Percentiles rank a stretch among this genome's conserved stretches.
Evolutionary conservation across 192 early-diverging fungal species (phyloP).

Genomic region (Funneliformis geosporum): DNA sequence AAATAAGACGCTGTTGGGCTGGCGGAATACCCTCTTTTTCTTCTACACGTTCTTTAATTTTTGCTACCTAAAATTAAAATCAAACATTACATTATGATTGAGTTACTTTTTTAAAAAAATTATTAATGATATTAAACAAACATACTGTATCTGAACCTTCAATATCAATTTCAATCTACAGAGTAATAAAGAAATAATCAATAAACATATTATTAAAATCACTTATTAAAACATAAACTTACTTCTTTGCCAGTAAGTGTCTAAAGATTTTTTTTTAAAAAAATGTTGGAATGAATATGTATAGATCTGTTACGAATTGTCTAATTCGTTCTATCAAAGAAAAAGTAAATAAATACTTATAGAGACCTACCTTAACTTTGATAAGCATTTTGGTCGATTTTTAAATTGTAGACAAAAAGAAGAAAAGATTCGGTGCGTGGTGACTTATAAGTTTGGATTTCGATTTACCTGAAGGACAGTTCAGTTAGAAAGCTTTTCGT

Average conservation of each 20-base stretch:
- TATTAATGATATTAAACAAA: not conserved
- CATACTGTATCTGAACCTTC: constrained; percentile 71
- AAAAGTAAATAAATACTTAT: constrained; percentile 23
- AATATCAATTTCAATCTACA: constrained; percentile 89
- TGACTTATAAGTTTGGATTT: not conserved
- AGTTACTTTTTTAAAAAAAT: too few species aligned
- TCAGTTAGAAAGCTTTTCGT: not conserved
- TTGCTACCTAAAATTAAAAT: constrained; percentile 56
- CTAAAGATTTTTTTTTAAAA: constrained; percentile 42
- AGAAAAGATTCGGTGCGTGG: not conserved
- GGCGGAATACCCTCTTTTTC: constrained; percentile 98
- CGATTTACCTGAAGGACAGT: too few species aligned
- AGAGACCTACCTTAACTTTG: constrained; percentile 80
- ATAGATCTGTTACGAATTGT: not conserved
- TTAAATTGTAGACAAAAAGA: not conserved
- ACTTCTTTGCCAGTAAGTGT: constrained; percentile 89
- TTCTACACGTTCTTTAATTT: constrained; percentile 91
- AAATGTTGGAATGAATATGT: not conserved
- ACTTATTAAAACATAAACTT: constrained; percentile 30
- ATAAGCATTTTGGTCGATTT: constrained; percentile 59
- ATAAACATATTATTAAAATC: not conserved
- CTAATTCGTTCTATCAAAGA: not conserved
- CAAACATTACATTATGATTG: too few species aligned
- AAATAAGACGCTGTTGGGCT: constrained; percentile 93
- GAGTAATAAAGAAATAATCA: not conserved